Conservation (phyloP, 2,329 filamentous ascomycete species). For the Colletotrichum theobromicola region DNA sequence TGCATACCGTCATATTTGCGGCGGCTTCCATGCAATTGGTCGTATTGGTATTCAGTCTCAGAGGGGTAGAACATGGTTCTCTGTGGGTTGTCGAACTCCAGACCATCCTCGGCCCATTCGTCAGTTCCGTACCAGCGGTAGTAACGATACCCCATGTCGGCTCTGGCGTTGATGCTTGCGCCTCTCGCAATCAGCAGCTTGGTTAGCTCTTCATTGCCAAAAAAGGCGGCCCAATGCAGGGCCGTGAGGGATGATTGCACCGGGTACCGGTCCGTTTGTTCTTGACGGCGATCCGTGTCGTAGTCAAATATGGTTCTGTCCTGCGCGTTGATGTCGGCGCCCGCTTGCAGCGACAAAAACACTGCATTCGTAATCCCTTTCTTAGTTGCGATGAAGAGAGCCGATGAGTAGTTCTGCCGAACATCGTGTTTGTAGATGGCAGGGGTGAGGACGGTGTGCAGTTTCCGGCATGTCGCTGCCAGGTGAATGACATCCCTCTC, state of each 20-base stretch:
- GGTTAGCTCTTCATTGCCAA: background rate
- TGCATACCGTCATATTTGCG: background rate
- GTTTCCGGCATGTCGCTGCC: background rate
- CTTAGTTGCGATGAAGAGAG: background rate
- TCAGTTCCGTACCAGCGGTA: background rate
- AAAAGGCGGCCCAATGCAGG: background rate
- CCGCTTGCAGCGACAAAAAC: background rate
- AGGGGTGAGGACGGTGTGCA: background rate
- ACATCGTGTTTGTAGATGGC: background rate
- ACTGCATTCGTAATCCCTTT: background rate
- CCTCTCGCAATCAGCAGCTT: background rate
- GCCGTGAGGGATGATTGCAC: background rate
- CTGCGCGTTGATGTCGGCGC: background rate
- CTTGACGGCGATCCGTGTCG: background rate
- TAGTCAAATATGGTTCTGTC: background rate
- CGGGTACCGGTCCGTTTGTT: background rate
- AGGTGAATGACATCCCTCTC: background rate
- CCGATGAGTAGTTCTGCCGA: background rate
- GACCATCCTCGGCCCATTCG: background rate
- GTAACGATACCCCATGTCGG: background rate
- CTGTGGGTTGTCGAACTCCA: background rate
- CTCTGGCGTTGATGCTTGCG: background rate
- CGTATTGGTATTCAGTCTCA: too few relatives aligned
- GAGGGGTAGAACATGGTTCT: background rate
- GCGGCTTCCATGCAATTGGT: too few relatives aligned